phyloP scores from a whole-genome alignment of 257 asterid genomes.

The Solanum neorickii region DNA sequence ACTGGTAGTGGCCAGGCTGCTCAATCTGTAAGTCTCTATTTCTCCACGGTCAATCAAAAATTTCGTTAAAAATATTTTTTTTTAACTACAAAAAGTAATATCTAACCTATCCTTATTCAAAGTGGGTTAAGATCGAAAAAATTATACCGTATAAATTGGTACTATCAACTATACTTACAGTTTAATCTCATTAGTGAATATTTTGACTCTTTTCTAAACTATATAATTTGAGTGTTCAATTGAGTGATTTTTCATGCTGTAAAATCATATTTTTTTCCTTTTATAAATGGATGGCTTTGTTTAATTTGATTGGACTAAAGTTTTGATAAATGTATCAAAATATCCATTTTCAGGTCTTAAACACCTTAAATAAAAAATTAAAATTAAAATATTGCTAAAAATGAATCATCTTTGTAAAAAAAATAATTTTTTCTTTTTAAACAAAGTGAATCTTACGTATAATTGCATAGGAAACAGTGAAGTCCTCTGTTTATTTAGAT shows the following conservation, averaged over 20 bases:
- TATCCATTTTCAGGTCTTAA: too few species aligned
- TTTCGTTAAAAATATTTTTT: neutral
- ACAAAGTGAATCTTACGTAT: neutral
- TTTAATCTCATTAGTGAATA: neutral
- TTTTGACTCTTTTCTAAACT: fast-evolving
- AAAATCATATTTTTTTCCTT: neutral
- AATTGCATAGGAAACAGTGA: neutral
- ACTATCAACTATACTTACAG: neutral
- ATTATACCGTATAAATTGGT: neutral
- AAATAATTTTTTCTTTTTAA: too few species aligned
- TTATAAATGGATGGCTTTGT: neutral
- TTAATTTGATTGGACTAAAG: neutral
- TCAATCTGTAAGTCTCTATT: neutral
- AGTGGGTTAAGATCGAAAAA: neutral
- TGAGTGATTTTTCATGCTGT: neutral
- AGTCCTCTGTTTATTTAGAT: neutral
- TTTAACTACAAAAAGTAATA: neutral
- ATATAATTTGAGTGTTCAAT: neutral
- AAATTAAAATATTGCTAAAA: too few species aligned
- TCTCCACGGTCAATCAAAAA: neutral
- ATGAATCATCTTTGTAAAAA: too few species aligned
- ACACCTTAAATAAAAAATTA: fast-evolving
- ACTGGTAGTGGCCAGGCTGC: constrained; percentile 9
- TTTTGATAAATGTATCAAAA: too few species aligned
- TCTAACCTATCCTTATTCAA: neutral